A percentile compares a stretch with the other conserved stretches of the same genome.
Conservation (phyloP, 176 grass and related monocot species). For the Oryza punctata region DNA sequence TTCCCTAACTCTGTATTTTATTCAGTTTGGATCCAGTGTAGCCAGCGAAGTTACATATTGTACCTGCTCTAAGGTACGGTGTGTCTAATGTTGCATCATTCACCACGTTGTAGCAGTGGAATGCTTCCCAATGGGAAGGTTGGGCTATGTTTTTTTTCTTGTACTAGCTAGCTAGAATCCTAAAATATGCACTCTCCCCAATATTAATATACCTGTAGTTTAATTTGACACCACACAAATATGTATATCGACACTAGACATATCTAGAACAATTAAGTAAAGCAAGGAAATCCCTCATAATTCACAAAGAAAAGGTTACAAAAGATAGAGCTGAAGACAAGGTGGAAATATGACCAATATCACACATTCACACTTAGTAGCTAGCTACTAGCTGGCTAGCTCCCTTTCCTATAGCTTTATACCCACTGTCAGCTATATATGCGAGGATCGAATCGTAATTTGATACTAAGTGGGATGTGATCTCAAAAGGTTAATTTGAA, state of each 20-base stretch:
- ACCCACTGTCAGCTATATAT: background rate
- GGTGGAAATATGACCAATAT: constrained; percentile 33
- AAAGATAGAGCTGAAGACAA: background rate
- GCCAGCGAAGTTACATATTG: too few species aligned
- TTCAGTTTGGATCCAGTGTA: too few species aligned
- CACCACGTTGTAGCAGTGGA: too few species aligned
- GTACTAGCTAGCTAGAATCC: too few species aligned
- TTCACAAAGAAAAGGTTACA: background rate
- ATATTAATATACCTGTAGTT: too few species aligned
- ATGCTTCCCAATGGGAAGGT: too few species aligned
- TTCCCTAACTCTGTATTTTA: too few species aligned
- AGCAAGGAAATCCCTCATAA: background rate
- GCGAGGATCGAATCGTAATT: background rate
- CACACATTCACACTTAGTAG: background rate
- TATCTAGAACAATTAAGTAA: background rate
- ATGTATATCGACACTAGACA: background rate
- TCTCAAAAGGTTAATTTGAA: background rate
- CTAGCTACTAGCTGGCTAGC: background rate
- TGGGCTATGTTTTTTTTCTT: too few species aligned
- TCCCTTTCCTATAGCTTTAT: background rate
- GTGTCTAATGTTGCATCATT: too few species aligned
- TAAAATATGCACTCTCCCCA: too few species aligned
- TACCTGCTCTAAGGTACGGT: too few species aligned
- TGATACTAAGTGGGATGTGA: background rate
- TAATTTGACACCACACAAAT: too few species aligned